Conservation (phyloP, 192 early-diverging fungal genomes). For the Borealophlyctis nickersoniae region DNA sequence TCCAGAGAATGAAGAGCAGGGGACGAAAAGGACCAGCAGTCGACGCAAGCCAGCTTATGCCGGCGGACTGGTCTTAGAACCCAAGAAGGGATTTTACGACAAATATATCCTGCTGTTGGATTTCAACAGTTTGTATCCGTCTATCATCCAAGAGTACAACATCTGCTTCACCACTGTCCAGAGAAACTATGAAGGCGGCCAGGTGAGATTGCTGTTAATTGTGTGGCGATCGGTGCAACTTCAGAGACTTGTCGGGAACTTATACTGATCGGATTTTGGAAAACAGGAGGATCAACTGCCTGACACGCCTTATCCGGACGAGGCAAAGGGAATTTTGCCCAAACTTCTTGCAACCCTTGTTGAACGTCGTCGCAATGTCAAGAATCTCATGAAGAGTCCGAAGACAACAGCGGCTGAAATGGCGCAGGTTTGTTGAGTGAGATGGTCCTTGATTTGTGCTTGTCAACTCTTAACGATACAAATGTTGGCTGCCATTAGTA, state of each 20-base stretch:
- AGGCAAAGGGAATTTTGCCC: constrained; percentile 78
- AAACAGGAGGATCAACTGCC: constrained; percentile 70
- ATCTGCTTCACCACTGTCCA: constrained; percentile 98
- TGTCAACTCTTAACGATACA: too few relatives aligned
- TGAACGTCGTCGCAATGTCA: constrained; percentile 84
- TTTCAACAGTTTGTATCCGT: constrained; percentile 99
- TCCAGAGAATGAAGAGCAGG: neutral
- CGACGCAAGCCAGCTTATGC: constrained; percentile 87
- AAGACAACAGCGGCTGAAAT: constrained; percentile 49
- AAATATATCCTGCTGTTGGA: constrained; percentile 91
- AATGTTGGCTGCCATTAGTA: too few relatives aligned
- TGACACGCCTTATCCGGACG: constrained; percentile 67
- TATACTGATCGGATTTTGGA: constrained; percentile 4
- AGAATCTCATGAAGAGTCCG: constrained; percentile 80
- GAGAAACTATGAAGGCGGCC: constrained; percentile 28
- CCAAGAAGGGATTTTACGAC: constrained; percentile 96
- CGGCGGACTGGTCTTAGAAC: constrained; percentile 96
- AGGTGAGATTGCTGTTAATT: neutral
- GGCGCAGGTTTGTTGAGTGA: constrained; percentile 40
- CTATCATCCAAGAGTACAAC: constrained; percentile 99
- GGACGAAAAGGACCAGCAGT: constrained; percentile 24
- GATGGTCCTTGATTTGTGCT: too few relatives aligned
- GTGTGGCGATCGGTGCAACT: neutral
- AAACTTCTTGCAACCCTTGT: constrained; percentile 84
- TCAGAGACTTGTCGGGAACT: constrained; percentile 12